Evolutionary conservation across 1,284 basidiomycete species (phyloP).

Genomic region (Trichosporon sp.): DNA sequence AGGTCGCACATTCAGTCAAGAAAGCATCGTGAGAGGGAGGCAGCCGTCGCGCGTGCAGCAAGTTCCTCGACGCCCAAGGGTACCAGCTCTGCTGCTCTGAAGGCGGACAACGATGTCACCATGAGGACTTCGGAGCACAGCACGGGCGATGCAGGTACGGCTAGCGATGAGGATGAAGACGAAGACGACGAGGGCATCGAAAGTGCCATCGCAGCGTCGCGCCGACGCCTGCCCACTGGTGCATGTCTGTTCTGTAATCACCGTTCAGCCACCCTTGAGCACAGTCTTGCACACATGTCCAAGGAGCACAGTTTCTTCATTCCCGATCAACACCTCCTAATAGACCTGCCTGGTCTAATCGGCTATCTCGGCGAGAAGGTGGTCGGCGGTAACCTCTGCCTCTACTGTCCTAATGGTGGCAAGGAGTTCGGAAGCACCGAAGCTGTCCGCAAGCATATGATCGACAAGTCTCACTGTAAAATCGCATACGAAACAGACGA

Average conservation of each 20-base stretch:
- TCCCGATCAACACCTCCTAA: conserved; percentile 85
- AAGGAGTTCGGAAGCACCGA: conserved; percentile 72
- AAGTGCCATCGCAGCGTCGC: conserved; percentile 68
- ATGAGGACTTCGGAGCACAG: conserved; percentile 39
- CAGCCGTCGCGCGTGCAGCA: conserved; percentile 23
- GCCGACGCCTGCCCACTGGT: conserved; percentile 55
- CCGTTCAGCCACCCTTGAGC: conserved; percentile 55
- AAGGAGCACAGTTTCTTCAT: conserved; percentile 87
- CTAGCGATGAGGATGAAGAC: conserved; percentile 28
- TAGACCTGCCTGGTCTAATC: conserved; percentile 76
- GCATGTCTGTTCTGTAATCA: conserved; percentile 83
- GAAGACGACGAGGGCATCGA: conserved; percentile 57
- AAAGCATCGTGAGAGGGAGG: conserved; percentile 79
- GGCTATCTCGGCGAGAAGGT: conserved; percentile 90
- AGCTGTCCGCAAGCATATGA: conserved; percentile 87
- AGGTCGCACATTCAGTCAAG: conserved; percentile 80
- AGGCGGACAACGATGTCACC: not conserved
- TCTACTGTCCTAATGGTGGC: conserved; percentile 74
- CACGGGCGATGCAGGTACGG: conserved; percentile 52
- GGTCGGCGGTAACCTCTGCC: conserved; percentile 83
- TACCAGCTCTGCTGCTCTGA: not conserved
- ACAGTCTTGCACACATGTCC: conserved; percentile 83
- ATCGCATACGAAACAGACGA: conserved; percentile 78
- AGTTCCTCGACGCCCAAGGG: not conserved
- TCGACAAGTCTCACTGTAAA: conserved; percentile 93